Evolutionary conservation across 352 stramenopile species (phyloP).

Genomic region (Globisporangium acanthophoron): DNA sequence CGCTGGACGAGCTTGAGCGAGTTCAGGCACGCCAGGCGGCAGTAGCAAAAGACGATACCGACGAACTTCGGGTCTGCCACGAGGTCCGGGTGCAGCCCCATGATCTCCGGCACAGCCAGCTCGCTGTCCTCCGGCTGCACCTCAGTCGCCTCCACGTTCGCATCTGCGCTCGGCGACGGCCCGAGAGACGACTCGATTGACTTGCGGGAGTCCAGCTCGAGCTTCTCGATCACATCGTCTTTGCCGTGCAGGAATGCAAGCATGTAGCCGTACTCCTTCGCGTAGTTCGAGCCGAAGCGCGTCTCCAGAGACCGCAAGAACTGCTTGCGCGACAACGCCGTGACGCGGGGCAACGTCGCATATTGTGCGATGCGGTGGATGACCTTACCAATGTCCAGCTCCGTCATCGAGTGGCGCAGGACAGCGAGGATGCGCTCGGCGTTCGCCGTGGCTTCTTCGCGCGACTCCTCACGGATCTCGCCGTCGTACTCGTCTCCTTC

Average conservation of each 20-base stretch:
- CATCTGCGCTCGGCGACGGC: background rate
- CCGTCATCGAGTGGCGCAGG: conserved; percentile 78
- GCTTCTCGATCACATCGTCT: conserved; percentile 63
- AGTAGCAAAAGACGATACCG: conserved; percentile 80
- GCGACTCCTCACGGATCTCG: conserved; percentile 67
- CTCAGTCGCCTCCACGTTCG: conserved; percentile 2
- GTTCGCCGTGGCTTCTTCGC: conserved; percentile 56
- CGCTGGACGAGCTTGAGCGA: conserved; percentile 74
- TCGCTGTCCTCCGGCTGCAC: conserved; percentile 11
- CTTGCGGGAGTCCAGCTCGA: conserved; percentile 44
- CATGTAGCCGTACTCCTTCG: conserved; percentile 62
- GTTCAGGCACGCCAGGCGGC: conserved; percentile 75
- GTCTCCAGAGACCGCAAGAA: conserved; percentile 72
- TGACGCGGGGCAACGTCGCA: conserved; percentile 71
- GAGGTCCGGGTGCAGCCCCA: conserved; percentile 70
- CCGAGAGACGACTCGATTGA: conserved; percentile 13
- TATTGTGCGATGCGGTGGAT: conserved; percentile 79
- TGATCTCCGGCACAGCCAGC: conserved; percentile 61
- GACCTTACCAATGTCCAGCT: conserved; percentile 77
- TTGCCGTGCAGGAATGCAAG: conserved; percentile 68
- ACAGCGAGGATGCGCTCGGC: conserved; percentile 75
- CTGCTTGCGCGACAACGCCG: conserved; percentile 64
- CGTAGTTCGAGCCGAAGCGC: conserved; percentile 50
- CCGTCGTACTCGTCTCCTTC: conserved; percentile 22
- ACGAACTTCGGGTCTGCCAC: conserved; percentile 72